phyloP scores from a whole-genome alignment of 495 filamentous ascomycete species.

The Penicillium steckii region DNA sequence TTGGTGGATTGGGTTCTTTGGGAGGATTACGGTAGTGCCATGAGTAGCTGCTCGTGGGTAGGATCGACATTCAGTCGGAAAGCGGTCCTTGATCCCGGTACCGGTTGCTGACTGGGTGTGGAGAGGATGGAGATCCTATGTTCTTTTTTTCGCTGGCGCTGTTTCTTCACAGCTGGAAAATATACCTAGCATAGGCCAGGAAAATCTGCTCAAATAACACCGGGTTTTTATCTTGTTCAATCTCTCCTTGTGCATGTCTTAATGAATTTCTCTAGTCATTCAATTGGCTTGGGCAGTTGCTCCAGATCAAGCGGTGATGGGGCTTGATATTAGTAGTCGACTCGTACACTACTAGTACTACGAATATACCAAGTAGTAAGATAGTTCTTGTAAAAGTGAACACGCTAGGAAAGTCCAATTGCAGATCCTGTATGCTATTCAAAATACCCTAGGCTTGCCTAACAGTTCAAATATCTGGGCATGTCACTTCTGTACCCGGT shows the following conservation, averaged over 20 bases:
- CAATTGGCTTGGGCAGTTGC: too few relatives aligned
- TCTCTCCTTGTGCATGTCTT: constrained; percentile 8
- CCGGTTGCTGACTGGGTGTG: constrained; percentile 22
- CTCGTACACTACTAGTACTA: too few relatives aligned
- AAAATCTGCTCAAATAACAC: constrained; percentile 38
- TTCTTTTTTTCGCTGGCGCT: constrained; percentile 30
- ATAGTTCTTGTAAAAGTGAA: too few relatives aligned
- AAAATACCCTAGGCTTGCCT: too few relatives aligned
- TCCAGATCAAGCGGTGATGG: not conserved
- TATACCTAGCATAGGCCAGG: constrained; percentile 38
- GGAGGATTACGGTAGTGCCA: constrained; percentile 22
- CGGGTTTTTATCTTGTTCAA: constrained; percentile 34
- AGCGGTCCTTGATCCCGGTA: constrained; percentile 19
- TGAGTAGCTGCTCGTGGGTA: constrained; percentile 20
- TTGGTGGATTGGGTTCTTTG: constrained; percentile 24
- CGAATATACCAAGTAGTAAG: too few relatives aligned
- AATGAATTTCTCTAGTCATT: constrained; percentile 1
- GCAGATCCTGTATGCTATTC: too few relatives aligned
- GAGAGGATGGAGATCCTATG: constrained; percentile 28
- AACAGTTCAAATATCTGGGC: too few relatives aligned
- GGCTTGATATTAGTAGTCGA: not conserved
- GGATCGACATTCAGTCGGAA: constrained; percentile 4
- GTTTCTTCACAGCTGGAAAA: constrained; percentile 32
- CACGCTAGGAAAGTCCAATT: too few relatives aligned
- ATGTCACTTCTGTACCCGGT: too few relatives aligned